Base-by-base conservation (phyloP, 192 early-diverging fungal species). In the Coemansia sp. region DNA sequence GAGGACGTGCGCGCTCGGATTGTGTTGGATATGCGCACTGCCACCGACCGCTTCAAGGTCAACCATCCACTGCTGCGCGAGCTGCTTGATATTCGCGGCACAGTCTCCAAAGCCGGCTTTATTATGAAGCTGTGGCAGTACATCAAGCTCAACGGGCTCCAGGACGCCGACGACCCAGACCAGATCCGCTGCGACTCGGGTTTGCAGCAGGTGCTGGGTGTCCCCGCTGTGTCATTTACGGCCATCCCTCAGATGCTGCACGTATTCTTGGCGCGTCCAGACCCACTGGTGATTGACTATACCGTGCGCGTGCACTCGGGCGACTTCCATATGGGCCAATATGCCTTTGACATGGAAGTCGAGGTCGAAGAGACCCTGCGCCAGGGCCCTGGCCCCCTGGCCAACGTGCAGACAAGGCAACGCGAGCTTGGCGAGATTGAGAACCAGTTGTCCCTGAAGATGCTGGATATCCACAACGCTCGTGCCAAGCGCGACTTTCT, bases 101-200 rank as follows among this genome's bases (percentile, higher is more conserved):
- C 72, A 1, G 59, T 73, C 13, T 67, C 74, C 67, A 74, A 78
- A 42, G 72, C 68, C 11, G 69, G 64, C 5, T 89, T 95, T 48
- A 90, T 97, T 61, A 89, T 91, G 87, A 90, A 89, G 46, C 73
- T 99, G 51, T 97, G 95, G 95, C 93, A 99, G 75, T 99, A 99
- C 71, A 90, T 99, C 68, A 97, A 93, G 90, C 75, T 87, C 60
- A 88, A 99, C 77, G 90, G 91, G 48, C 78, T 99, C 59, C 95
- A 96, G 84, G 95, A 97, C 72, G 68, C 84, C 13, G 92, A 96
- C 42, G 95, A 99, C 76, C 93, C 94, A 69, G 78, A 92, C 56
- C 77, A 89, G 27, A 92, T 99, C 56, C 90, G 92, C 67, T 93
- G 91, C 76, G 93, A 99, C 76, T 84, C 84, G 8, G 85, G 84